Evolutionary conservation across 495 filamentous ascomycete genomes (phyloP).

Genomic region (Haplographium delicatum): DNA sequence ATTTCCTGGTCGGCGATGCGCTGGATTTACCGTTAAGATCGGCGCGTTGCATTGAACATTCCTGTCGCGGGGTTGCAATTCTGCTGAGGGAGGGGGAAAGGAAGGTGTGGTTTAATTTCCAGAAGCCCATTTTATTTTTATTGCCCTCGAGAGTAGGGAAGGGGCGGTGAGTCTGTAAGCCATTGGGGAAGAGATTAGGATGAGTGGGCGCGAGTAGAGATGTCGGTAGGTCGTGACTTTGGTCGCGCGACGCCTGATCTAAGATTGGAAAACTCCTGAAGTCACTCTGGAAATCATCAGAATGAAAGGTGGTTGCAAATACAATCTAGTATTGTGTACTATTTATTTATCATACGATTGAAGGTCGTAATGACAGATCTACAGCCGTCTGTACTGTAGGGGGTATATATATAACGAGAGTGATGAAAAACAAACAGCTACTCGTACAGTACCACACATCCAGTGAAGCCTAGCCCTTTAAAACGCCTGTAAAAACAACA

Average conservation of each 20-base stretch:
- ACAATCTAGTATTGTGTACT: not conserved
- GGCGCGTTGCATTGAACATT: slow-evolving; percentile 3
- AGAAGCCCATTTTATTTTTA: not conserved
- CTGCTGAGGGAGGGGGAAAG: too few relatives aligned
- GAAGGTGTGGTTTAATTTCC: not conserved
- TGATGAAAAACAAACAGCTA: slow-evolving; percentile 9
- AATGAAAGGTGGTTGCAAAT: too few relatives aligned
- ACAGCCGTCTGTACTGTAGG: slow-evolving; percentile 8
- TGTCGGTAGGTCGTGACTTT: too few relatives aligned
- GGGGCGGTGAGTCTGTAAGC: too few relatives aligned
- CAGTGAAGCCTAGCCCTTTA: not conserved
- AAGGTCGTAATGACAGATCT: slow-evolving; percentile 18
- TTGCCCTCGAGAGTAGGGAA: too few relatives aligned
- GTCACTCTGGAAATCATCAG: too few relatives aligned
- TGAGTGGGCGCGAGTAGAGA: too few relatives aligned
- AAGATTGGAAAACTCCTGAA: too few relatives aligned
- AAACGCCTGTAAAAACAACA: slow-evolving; percentile 12
- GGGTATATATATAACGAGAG: slow-evolving; percentile 18
- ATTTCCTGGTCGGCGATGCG: not conserved
- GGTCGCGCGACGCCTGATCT: too few relatives aligned
- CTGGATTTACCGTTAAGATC: not conserved
- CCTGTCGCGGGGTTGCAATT: too few relatives aligned
- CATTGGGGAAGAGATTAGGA: too few relatives aligned
- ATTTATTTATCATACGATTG: slow-evolving; percentile 3
- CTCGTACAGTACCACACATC: slow-evolving; percentile 9